These are phyloP conservation scores for Rhexocercosporidium sp. DNA, from an alignment of 2,329 filamentous ascomycete genomes.

Conservation along the genomic window DNA sequence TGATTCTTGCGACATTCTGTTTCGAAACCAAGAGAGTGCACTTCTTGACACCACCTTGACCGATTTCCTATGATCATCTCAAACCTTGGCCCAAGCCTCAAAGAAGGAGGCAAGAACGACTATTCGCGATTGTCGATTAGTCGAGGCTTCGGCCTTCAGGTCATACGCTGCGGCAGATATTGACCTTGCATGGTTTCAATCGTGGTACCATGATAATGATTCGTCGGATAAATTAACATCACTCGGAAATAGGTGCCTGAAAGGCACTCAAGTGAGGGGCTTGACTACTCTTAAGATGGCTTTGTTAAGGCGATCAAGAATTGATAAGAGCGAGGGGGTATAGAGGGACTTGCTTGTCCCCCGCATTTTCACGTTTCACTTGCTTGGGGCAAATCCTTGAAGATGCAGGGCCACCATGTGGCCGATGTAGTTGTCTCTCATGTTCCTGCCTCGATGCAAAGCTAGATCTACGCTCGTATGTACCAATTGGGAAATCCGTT, in stretches of 20 bases:
- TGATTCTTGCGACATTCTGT: constrained; percentile 50
- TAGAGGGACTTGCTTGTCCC: constrained; percentile 23
- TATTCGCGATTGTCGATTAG: background rate
- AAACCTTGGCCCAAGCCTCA: constrained; percentile 19
- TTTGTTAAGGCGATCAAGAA: constrained; percentile 25
- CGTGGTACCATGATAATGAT: constrained; percentile 21
- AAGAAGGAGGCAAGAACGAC: constrained; percentile 25
- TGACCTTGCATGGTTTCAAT: constrained; percentile 18
- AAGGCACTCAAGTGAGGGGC: constrained; percentile 29
- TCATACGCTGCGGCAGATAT: constrained; percentile 29
- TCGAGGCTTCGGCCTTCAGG: constrained; percentile 16
- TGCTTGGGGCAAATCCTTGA: constrained; percentile 19
- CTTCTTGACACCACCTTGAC: constrained; percentile 41
- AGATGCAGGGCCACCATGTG: constrained; percentile 26
- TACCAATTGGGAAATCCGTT: constrained; percentile 28
- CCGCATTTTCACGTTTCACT: constrained; percentile 35
- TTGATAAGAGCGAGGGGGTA: constrained; percentile 12
- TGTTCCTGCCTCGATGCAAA: constrained; percentile 28
- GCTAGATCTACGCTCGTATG: constrained; percentile 32
- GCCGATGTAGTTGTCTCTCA: constrained; percentile 23
- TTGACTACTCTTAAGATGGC: constrained; percentile 25
- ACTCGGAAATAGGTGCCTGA: constrained; percentile 33
- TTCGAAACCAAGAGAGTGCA: constrained; percentile 45
- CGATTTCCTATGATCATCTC: constrained; percentile 37
- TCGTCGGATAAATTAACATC: constrained; percentile 30